Evolutionary conservation across 306 rosid genomes (phyloP), one percentile per base, ranked within the genome.

Genomic region (Inga laurina): DNA sequence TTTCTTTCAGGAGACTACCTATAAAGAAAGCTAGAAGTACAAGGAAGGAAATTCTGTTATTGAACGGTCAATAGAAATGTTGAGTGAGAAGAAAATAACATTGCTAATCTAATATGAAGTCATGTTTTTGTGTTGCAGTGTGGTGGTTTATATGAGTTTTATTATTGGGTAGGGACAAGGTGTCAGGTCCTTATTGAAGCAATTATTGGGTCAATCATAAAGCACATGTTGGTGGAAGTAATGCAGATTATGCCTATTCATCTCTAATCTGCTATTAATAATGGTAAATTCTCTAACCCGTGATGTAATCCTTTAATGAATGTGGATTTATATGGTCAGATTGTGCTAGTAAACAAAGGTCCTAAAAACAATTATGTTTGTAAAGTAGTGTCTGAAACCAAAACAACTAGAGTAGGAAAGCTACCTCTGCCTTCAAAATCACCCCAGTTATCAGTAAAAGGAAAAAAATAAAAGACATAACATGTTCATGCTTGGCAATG

Each of bases 141-240:
- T 48, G 27, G 56, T 75, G 76, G 74, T 62, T 82, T 72, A 82
- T 80, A 48, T 76, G 74, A 79, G 85, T 88, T 90, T 79, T 30
- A 39, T 83, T 32, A 67, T 81, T 87, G 86, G 76, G 81, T 93
- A 96, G 99, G 90, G 88, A 57, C 81, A 96, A 92, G 90, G 74
- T 95, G 43, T 82, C 88, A 0, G 97, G 99, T 80, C 99, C 99
- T 14, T 97, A 94, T 46, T 93, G 98, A 81, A 88, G 84, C 88
- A 89, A 88, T 90, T 93, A 86, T 76, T 95, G 98, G 97, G 87
- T 88, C 45, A 88, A 88, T 87, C 97, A 86, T 80, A 93, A 86
- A 85, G 84, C 89, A 35, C 99, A 93, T 73, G 27, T 27, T 27
- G 93, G 93, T 77, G 93, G 91, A 89, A 95, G 98, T 88, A 98